Percentiles rank a stretch among this genome's conserved stretches.
These are phyloP conservation scores for Volvox reticuliferus DNA, from an alignment of 139 green algal genomes.

Conservation along the genomic window DNA sequence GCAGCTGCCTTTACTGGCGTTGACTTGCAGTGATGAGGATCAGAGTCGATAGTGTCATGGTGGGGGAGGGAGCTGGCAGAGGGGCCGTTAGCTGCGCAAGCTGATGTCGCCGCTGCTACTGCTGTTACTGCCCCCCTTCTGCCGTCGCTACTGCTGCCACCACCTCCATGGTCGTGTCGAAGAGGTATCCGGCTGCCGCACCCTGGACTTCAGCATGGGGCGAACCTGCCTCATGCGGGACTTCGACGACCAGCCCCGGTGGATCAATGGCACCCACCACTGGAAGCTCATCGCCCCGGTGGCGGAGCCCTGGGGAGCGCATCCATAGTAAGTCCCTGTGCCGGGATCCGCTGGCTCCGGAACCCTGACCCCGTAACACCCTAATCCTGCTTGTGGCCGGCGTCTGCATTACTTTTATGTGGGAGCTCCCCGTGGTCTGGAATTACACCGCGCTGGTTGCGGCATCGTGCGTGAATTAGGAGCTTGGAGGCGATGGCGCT, in stretches of 20 bases:
- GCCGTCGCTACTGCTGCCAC: neutral
- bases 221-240: slow-evolving; percentile 41
- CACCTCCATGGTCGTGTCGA: neutral
- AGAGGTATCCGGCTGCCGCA: slow-evolving; percentile 4
- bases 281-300: neutral
- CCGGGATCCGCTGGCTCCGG: neutral
- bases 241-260: slow-evolving; percentile 44
- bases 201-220: slow-evolving; percentile 28
- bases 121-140: neutral
- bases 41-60: no score
- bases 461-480: no score
- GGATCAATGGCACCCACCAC: slow-evolving; percentile 41
- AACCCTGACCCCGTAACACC: neutral
- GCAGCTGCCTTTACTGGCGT: no score
- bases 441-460: no score
- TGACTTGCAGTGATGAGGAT: no score
- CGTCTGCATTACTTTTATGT: neutral
- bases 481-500: no score
- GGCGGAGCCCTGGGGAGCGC: neutral
- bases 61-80: no score
- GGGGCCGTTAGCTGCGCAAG: neutral
- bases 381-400: neutral
- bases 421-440: no score
- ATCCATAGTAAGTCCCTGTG: neutral
- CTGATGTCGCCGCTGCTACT: neutral